A percentile compares a stretch with the other conserved stretches of the same genome.
phyloP scores from a whole-genome alignment of 331 rosid species.

The Saraca asoca region DNA sequence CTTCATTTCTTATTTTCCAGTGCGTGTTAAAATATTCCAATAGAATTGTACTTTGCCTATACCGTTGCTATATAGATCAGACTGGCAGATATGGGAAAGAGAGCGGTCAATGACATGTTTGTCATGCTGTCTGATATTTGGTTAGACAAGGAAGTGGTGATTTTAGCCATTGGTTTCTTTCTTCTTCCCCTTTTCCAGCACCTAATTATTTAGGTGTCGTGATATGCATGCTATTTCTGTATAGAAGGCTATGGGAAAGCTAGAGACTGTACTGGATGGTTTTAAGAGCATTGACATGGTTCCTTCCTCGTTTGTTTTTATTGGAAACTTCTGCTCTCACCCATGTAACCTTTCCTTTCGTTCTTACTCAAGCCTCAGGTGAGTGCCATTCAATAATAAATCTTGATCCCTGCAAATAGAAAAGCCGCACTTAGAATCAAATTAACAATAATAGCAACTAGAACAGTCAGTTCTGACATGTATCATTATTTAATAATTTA shows the following conservation, averaged over 20 bases:
- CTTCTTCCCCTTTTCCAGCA: neutral
- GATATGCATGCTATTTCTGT: conserved; percentile 45
- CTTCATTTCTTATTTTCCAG: conserved; percentile 19
- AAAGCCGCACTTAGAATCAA: no score
- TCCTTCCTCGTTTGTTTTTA: conserved; percentile 86
- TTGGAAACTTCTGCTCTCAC: conserved; percentile 90
- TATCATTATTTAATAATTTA: no score
- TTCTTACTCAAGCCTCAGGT: conserved; percentile 44
- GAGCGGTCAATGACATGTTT: conserved; percentile 81
- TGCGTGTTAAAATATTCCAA: neutral
- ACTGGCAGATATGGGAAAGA: conserved; percentile 69
- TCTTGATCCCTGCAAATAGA: no score
- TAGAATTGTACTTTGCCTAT: conserved; percentile 39
- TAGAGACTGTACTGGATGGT: conserved; percentile 67
- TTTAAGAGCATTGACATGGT: conserved; percentile 78
- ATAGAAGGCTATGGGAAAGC: conserved; percentile 82
- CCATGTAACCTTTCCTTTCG: conserved; percentile 82
- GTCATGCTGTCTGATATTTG: conserved; percentile 85
- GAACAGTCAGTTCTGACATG: no score
- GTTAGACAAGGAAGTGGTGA: conserved; percentile 90
- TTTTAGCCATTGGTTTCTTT: conserved; percentile 20
- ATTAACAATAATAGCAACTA: no score
- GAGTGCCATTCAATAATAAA: no score
- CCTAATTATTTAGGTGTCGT: conserved; percentile 20
- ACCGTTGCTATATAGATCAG: conserved; percentile 65